A percentile compares a stretch with the other conserved stretches of the same genome.
Evolutionary conservation across 371 early-diverging fungal species (phyloP).

Genomic region (Syncephalastrum monosporum): DNA sequence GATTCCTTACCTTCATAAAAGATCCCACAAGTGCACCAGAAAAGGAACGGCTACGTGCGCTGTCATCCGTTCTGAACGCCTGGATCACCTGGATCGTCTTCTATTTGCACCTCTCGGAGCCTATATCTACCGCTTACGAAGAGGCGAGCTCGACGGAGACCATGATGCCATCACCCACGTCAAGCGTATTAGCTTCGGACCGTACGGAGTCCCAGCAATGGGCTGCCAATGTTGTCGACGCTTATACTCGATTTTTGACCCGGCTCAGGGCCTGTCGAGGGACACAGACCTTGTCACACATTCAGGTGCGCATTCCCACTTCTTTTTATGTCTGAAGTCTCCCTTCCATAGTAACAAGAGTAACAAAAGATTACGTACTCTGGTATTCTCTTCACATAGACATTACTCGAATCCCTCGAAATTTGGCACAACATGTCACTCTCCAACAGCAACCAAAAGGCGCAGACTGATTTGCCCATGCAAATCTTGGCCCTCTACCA

Average conservation of each 20-base stretch:
- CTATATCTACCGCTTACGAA: too few relatives aligned
- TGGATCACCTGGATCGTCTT: constrained; percentile 23
- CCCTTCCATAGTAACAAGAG: too few relatives aligned
- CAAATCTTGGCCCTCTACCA: constrained; percentile 19
- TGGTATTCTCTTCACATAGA: background rate
- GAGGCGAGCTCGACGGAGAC: too few relatives aligned
- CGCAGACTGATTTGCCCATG: too few relatives aligned
- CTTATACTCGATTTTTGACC: constrained; percentile 18
- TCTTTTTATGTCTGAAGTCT: background rate
- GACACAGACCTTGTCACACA: constrained; percentile 5
- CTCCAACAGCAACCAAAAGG: too few relatives aligned
- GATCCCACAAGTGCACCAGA: background rate
- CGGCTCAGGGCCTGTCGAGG: constrained; percentile 1
- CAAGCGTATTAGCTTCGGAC: too few relatives aligned
- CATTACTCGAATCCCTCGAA: background rate
- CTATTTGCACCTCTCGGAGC: constrained; percentile 11
- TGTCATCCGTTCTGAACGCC: constrained; percentile 9
- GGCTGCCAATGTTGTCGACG: constrained; percentile 18
- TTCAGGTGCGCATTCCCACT: constrained; percentile 10
- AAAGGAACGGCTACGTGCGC: background rate
- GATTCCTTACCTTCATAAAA: background rate
- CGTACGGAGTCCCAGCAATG: constrained; percentile 9
- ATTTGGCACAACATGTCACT: too few relatives aligned
- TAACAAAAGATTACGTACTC: too few relatives aligned
- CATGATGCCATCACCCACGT: too few relatives aligned